phyloP scores from a whole-genome alignment of 306 rosid species.

The Quercus agrifolia region DNA sequence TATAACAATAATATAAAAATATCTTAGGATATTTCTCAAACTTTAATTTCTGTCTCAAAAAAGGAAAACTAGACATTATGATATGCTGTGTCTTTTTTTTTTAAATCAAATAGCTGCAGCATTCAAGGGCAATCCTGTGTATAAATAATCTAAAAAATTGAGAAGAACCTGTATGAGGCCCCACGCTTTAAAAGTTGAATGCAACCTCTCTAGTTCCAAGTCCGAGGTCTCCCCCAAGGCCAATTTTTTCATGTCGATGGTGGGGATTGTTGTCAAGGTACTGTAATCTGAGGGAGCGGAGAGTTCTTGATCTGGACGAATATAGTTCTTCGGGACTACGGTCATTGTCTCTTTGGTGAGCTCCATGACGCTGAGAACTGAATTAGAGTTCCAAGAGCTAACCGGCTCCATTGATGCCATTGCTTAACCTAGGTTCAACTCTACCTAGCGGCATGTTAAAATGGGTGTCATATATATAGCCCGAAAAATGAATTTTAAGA shows the following conservation, averaged over 20 bases:
- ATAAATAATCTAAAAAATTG: background rate
- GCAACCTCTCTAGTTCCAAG: slow-evolving; percentile 42
- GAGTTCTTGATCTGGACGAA: slow-evolving; percentile 39
- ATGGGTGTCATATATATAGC: too few relatives aligned
- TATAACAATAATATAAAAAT: background rate
- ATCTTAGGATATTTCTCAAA: background rate
- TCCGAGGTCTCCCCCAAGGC: slow-evolving; percentile 5
- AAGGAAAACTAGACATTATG: background rate
- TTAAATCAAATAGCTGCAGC: background rate
- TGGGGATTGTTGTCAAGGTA: slow-evolving; percentile 37
- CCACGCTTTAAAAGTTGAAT: slow-evolving; percentile 66
- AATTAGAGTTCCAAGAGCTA: background rate
- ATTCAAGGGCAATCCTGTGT: background rate
- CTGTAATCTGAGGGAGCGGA: slow-evolving; percentile 9
- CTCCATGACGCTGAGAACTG: slow-evolving; percentile 24
- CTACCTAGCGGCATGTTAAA: too few relatives aligned
- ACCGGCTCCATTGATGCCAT: slow-evolving; percentile 12
- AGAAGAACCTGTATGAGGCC: slow-evolving; percentile 70
- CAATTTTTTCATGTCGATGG: slow-evolving; percentile 45
- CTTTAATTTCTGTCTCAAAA: background rate
- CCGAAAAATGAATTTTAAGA: too few relatives aligned
- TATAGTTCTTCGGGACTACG: slow-evolving; percentile 37
- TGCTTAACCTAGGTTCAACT: background rate
- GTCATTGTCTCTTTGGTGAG: background rate
- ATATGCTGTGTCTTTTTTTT: background rate